These are phyloP conservation scores for Hypoxylon sp. DNA, from an alignment of 2,329 filamentous ascomycete genomes.

Conservation along the genomic window DNA sequence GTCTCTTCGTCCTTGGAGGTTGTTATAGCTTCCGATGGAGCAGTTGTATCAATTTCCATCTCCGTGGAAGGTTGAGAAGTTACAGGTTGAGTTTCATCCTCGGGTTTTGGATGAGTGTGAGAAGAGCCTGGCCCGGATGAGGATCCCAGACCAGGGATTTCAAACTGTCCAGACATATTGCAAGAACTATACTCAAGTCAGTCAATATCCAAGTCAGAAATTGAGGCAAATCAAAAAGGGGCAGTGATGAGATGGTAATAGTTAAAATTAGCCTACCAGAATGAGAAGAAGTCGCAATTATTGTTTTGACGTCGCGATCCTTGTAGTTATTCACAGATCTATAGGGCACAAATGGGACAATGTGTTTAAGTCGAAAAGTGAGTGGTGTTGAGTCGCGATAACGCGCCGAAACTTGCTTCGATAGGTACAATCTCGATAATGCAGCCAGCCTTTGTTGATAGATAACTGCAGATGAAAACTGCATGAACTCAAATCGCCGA, in stretches of 20 bases:
- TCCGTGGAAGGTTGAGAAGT: slow-evolving; percentile 27
- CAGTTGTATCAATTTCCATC: slow-evolving; percentile 27
- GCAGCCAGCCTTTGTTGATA: slow-evolving; percentile 3
- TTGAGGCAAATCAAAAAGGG: neutral
- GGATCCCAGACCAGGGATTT: slow-evolving; percentile 52
- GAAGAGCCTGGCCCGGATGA: slow-evolving; percentile 35
- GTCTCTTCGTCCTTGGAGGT: slow-evolving; percentile 9
- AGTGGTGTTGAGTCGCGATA: neutral
- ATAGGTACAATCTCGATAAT: neutral
- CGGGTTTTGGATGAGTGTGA: slow-evolving; percentile 8
- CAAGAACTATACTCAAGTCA: slow-evolving; percentile 10
- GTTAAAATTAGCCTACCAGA: slow-evolving; percentile 8
- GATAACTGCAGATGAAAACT: slow-evolving; percentile 15
- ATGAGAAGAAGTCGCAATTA: slow-evolving; percentile 7
- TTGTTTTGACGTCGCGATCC: neutral
- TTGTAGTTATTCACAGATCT: neutral
- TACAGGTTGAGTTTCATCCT: slow-evolving; percentile 28
- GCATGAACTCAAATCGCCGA: slow-evolving; percentile 11
- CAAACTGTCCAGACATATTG: slow-evolving; percentile 45
- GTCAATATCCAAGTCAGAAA: neutral
- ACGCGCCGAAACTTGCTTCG: neutral
- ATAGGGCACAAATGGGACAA: neutral
- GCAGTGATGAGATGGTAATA: neutral
- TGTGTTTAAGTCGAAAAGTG: neutral
- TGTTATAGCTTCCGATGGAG: neutral